Percentiles rank a stretch among this genome's conserved stretches.
Conservation (phyloP, 129 eudicot species). For the Chrysanthemum seticuspe region DNA sequence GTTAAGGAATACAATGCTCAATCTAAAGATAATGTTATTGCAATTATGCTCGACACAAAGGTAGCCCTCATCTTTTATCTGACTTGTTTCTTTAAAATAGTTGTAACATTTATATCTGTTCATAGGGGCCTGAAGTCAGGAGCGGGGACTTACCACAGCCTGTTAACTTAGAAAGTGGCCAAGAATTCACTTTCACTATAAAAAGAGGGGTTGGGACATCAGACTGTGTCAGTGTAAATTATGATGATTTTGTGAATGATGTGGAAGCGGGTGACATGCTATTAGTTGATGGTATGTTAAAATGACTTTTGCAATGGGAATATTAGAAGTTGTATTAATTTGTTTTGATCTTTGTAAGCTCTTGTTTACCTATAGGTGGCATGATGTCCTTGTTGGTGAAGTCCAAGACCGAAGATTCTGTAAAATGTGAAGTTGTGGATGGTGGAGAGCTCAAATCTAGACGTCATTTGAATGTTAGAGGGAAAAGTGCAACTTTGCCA, state of each 20-base stretch:
- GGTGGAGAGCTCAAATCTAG: slow-evolving; percentile 98
- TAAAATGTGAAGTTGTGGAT: slow-evolving; percentile 96
- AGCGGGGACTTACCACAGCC: slow-evolving; percentile 97
- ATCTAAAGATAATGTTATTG: slow-evolving; percentile 84
- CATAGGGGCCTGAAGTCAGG: slow-evolving; percentile 93
- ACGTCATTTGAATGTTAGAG: slow-evolving; percentile 88
- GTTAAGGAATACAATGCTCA: slow-evolving; percentile 95
- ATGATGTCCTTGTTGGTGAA: slow-evolving; percentile 93
- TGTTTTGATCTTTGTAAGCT: neutral
- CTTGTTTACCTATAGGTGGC: slow-evolving; percentile 56
- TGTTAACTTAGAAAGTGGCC: slow-evolving; percentile 61
- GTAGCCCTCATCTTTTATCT: slow-evolving; percentile 28
- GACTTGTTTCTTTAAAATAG: neutral
- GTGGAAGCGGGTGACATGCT: slow-evolving; percentile 99
- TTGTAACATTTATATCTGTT: neutral
- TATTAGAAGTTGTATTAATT: neutral
- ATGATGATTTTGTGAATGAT: slow-evolving; percentile 95
- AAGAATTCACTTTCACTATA: slow-evolving; percentile 90
- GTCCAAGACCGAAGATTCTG: slow-evolving; percentile 82
- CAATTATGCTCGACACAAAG: slow-evolving; percentile 97
- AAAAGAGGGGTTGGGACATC: slow-evolving; percentile 86
- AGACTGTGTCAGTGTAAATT: slow-evolving; percentile 93
- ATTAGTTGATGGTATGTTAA: slow-evolving; percentile 80
- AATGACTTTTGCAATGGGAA: neutral
- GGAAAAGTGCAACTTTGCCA: slow-evolving; percentile 96